Base-by-base conservation (phyloP, 495 filamentous ascomycete genomes). In the Aspergillus taichungensis region DNA sequence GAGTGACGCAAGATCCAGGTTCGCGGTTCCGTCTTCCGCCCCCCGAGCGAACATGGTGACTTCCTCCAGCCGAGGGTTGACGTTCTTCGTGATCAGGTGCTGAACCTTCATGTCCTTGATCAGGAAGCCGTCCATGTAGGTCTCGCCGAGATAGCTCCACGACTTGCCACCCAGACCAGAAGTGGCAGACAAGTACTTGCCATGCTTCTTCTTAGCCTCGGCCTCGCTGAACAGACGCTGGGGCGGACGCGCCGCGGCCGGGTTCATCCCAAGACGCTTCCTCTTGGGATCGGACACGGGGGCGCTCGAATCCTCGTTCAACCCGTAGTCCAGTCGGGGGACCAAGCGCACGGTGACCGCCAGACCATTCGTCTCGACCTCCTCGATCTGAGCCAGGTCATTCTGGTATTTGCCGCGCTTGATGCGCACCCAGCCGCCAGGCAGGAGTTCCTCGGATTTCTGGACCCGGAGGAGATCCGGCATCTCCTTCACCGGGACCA, bases 401-500 rank as follows among this genome's bases (percentile, higher is more conserved):
- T 84, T 85, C 35, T 78, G 74, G 66, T 97, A 94, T 56, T 88
- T 86, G 8, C 84, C 79, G 37, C 85, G 80, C 63, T 80, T 84
- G 48, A 96, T 78, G 40, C 94, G 87, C 37, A 97, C 91, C 79
- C 91, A 99, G 30, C 83, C 83, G 47, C 90, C 91, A 29, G 86
- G 86, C 44, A 87, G 75, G 28, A 99, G 71, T n/a, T 83, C 82
- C 40, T 88, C 84, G 0, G 80, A 88, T 68, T 94, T 95, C 28
- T 77, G 78, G 28, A 90, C 87, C 24, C 87, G 79, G n/a, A 99
- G 67, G 7, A 99, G 79, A 63, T 96, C 92, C 0, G 94, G 90
- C 83, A 95, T 94, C 64, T 99, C 94, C 62, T 90, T 90, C 53
- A 97, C 87, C n/a, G 90, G 87, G 35, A 97, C 86, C 30, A 95